Evolutionary conservation across 164 flowering plant species (phyloP), one percentile per base, ranked within the genome.

Genomic region (Kalanchoe fedtschenkoi): DNA sequence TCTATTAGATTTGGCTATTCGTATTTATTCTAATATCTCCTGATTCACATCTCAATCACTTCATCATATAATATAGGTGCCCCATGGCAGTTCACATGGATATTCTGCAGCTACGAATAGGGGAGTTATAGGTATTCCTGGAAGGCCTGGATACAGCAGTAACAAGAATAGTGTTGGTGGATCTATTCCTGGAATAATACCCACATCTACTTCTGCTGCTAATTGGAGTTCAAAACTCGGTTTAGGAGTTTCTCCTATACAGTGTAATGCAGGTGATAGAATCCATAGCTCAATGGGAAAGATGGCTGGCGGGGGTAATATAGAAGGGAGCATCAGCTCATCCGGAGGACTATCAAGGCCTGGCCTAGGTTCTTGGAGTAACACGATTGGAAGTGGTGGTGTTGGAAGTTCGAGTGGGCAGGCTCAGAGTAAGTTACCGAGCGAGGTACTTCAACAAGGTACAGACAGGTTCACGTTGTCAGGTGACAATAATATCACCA

Each of bases 401-500:
- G 76, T 86, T 43, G 91, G 87, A 67, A 70, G 71, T 74, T 72
- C 85, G 54, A 68, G 72, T 57, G 75, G 79, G 17, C 90, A 85
- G 71, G 89, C 81, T 44, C 79, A 79, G 37, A 81, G 80, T 75
- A 72, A 91, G 70, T 70, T 85, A 62, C 76, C 83, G 87, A 65
- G 86, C 61, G 82, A 86, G 62, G 77, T 83, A 63, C 84, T 87
- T 74, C 87, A 78, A 56, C 95, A 81, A 83, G 89, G 95, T 87
- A 75, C 66, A 2, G 14, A 28, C 29, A 28, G 10, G n/a, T n/a
- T n/a, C n/a, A n/a, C n/a, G n/a, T 29, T 29, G 24, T 6, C 24
- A 19, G 29, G 29, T 22, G 21, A 47, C 54, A 21, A 11, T 14
- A 21, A 21, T 47, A 19, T 29, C 2, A 9, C 11, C 29, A 1